phyloP scores from a whole-genome alignment of 352 stramenopile genomes.

The Phytophthora sp. region DNA sequence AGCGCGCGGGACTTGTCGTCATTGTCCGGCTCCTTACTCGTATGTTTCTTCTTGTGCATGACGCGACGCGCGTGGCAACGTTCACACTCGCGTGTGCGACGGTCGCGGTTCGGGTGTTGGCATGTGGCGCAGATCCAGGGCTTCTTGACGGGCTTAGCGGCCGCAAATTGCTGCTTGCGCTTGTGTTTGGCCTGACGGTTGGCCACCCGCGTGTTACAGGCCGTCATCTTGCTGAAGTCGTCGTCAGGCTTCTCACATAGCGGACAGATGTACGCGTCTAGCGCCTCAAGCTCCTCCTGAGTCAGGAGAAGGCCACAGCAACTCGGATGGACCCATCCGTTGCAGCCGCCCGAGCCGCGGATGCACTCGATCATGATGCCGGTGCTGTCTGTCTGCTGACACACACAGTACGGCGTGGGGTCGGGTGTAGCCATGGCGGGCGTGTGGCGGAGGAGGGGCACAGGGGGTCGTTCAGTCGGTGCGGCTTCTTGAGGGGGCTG shows the following conservation, averaged over 20 bases:
- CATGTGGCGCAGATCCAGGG: constrained; percentile 60
- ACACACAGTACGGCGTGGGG: constrained; percentile 84
- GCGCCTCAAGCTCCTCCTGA: constrained; percentile 82
- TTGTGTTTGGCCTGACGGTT: constrained; percentile 65
- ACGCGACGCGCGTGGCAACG: constrained; percentile 44
- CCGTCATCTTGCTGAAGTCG: constrained; percentile 67
- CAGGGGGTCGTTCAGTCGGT: too few relatives aligned
- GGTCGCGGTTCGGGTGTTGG: constrained; percentile 51
- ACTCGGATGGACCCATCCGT: constrained; percentile 90
- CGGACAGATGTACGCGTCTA: constrained; percentile 87
- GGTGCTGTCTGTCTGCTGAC: constrained; percentile 78
- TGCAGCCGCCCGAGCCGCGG: constrained; percentile 87
- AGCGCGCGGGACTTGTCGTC: constrained; percentile 31
- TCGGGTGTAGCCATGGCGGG: constrained; percentile 44
- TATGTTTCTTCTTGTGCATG: constrained; percentile 35
- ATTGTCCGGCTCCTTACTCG: constrained; percentile 28
- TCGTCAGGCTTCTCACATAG: constrained; percentile 77
- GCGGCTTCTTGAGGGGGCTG: too few relatives aligned
- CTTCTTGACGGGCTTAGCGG: constrained; percentile 22
- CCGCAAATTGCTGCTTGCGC: constrained; percentile 50
- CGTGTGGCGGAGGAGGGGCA: not conserved
- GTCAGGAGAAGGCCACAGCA: constrained; percentile 90
- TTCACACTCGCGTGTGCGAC: constrained; percentile 47
- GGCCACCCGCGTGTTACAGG: constrained; percentile 78
- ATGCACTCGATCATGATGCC: constrained; percentile 95